phyloP scores from a whole-genome alignment of 257 asterid species.

The Solanum ahanhuiri region DNA sequence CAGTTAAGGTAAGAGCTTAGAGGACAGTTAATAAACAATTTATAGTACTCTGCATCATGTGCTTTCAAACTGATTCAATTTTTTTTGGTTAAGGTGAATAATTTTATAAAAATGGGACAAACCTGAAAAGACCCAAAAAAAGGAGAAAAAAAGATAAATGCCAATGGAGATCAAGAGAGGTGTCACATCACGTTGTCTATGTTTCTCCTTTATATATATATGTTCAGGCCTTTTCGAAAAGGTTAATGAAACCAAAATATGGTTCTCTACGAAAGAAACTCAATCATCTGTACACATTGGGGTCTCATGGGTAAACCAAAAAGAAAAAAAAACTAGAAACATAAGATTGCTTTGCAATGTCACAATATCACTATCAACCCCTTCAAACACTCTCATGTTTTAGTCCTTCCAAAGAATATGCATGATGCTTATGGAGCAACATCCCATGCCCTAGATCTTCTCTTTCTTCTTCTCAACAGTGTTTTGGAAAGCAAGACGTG shows the following conservation, averaged over 20 bases:
- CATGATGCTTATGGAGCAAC: not conserved
- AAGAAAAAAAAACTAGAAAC: not conserved
- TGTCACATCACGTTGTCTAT: not conserved
- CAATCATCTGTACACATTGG: not conserved
- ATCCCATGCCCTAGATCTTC: not conserved
- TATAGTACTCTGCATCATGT: not conserved
- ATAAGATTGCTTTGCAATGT: not conserved
- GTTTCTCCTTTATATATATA: too few relatives aligned
- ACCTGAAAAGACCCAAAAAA: not conserved
- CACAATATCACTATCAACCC: not conserved
- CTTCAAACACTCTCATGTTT: not conserved
- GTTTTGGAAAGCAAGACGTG: not conserved
- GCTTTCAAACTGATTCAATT: not conserved
- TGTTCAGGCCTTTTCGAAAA: too few relatives aligned
- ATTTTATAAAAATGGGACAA: not conserved
- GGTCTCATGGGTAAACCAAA: not conserved
- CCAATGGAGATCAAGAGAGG: not conserved
- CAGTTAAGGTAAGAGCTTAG: slow-evolving; percentile 2
- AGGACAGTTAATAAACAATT: not conserved
- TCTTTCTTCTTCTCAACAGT: not conserved
- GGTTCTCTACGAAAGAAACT: not conserved
- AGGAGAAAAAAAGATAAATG: not conserved
- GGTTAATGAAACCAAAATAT: not conserved
- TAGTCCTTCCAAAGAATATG: not conserved
- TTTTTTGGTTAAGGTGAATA: not conserved